Conservation (phyloP, 2,329 filamentous ascomycete species). For the Fonsecaea multimorphosa region DNA sequence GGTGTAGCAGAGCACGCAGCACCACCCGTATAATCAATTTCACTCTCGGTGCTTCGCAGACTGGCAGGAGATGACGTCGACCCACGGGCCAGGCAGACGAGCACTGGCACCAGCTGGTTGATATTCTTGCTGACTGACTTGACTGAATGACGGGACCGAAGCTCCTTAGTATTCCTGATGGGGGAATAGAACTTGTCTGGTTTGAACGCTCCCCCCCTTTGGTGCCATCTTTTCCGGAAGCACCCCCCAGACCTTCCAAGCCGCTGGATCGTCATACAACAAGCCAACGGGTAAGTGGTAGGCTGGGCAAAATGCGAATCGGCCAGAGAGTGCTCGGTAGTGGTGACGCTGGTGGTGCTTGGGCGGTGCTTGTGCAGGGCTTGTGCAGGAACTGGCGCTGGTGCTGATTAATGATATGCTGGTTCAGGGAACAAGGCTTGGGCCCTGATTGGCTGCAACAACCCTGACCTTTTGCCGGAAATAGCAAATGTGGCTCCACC, state of each 20-base stretch:
- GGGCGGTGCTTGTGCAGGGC: no score
- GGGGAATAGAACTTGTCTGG: background rate
- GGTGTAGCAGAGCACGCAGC: background rate
- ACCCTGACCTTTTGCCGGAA: conserved; percentile 15
- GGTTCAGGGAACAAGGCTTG: conserved; percentile 16
- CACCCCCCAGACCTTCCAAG: background rate
- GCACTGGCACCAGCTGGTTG: background rate
- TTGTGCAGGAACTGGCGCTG: background rate
- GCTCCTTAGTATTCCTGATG: background rate
- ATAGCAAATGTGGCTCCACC: conserved; percentile 11
- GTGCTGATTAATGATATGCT: conserved; percentile 22
- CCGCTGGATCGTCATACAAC: background rate
- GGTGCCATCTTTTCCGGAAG: background rate
- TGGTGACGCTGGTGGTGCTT: no score
- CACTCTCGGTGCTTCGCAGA: background rate
- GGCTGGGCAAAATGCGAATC: background rate
- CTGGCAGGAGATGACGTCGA: background rate
- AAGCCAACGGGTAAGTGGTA: background rate
- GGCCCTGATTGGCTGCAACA: conserved; percentile 2
- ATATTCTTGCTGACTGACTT: background rate
- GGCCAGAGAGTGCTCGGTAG: no score
- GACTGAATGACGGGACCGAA: background rate
- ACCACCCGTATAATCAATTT: background rate
- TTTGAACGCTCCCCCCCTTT: no score
- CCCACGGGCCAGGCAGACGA: background rate